Percentiles rank a stretch among this genome's conserved stretches.
phyloP scores from a whole-genome alignment of 108 stramenopile genomes.

The Hondaea fermentalgiana region DNA sequence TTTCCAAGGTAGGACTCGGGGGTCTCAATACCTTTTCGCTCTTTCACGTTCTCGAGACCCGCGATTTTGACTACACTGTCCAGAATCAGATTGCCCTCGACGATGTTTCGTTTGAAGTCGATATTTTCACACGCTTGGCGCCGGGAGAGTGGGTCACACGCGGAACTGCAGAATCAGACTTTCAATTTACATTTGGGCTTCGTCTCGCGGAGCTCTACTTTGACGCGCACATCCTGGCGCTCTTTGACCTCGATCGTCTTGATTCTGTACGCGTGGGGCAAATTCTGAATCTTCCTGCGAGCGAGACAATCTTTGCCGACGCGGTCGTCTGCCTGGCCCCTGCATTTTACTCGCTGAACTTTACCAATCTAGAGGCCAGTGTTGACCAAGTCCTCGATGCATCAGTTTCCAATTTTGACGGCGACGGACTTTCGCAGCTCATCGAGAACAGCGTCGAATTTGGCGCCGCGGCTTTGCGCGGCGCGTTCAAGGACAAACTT shows the following conservation, averaged over 20 bases:
- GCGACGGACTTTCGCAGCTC: neutral
- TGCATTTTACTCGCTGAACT: neutral
- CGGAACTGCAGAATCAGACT: neutral
- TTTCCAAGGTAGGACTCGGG: neutral
- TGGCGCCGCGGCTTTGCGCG: neutral
- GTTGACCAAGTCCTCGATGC: neutral
- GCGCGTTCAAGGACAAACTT: neutral
- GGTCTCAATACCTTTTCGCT: neutral
- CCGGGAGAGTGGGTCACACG: neutral
- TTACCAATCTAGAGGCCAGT: neutral
- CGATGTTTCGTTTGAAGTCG: neutral
- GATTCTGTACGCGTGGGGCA: neutral
- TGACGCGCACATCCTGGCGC: neutral
- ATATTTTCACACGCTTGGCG: neutral
- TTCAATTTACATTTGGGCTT: neutral
- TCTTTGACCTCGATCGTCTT: neutral
- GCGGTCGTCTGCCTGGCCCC: neutral
- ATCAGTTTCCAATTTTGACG: neutral
- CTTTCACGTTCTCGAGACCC: neutral
- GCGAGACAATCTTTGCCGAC: neutral
- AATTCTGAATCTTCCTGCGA: neutral
- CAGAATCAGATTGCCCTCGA: neutral
- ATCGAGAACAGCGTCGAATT: neutral
- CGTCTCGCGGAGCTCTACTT: neutral
- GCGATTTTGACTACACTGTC: neutral